phyloP scores from a whole-genome alignment of 306 rosid species.

The Acacia melanoxylon region DNA sequence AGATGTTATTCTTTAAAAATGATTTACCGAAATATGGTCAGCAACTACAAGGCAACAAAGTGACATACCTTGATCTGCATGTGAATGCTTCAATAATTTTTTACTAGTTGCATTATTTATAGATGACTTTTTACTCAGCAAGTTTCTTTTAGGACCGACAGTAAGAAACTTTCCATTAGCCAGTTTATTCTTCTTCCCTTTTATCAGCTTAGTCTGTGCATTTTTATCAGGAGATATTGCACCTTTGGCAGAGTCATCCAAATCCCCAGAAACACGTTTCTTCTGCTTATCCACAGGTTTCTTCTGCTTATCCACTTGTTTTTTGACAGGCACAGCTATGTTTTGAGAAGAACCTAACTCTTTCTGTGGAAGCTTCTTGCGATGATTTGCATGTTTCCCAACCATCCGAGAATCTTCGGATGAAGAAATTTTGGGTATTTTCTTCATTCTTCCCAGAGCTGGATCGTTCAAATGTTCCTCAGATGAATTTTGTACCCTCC shows the following conservation, averaged over 20 bases:
- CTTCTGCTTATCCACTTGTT: constrained; percentile 43
- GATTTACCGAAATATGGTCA: constrained; percentile 4
- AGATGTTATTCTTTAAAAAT: constrained; percentile 11
- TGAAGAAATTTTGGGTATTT: constrained; percentile 32
- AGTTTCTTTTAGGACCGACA: constrained; percentile 39
- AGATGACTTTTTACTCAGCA: constrained; percentile 36
- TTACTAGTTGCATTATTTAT: constrained; percentile 42
- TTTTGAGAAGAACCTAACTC: constrained; percentile 39
- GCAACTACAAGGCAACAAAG: constrained; percentile 28
- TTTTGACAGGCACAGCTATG: constrained; percentile 38
- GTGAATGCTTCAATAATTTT: constrained; percentile 49
- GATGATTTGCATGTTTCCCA: constrained; percentile 57
- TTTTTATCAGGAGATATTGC: constrained; percentile 34
- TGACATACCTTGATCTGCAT: constrained; percentile 47
- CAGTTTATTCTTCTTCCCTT: constrained; percentile 39
- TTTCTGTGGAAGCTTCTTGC: constrained; percentile 57
- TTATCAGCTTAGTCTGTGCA: constrained; percentile 41
- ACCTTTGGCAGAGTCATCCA: constrained; percentile 35
- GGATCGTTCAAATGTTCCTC: constrained; percentile 32
- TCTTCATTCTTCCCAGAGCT: constrained; percentile 42
- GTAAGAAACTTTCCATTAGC: constrained; percentile 31
- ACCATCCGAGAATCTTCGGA: constrained; percentile 40
- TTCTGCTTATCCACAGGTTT: constrained; percentile 47
- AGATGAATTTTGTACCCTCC: constrained; percentile 26
- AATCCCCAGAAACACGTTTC: constrained; percentile 50